phyloP scores from a whole-genome alignment of 441 rosid genomes.

The Populus trichocarpa region DNA sequence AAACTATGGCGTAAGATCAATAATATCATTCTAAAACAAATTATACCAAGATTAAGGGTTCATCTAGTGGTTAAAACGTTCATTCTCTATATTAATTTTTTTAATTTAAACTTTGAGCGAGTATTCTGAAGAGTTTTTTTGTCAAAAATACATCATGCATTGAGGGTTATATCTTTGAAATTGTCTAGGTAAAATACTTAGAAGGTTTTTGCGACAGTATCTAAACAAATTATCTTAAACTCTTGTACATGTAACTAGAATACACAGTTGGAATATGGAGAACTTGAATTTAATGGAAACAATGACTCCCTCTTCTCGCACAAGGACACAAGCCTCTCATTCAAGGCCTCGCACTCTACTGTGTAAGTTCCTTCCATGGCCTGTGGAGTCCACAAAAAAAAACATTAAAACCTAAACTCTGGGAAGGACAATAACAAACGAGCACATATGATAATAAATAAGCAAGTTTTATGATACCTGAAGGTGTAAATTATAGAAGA shows the following conservation, averaged over 20 bases:
- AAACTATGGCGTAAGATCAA: too few relatives aligned
- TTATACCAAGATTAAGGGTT: too few relatives aligned
- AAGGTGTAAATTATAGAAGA: conserved; percentile 52
- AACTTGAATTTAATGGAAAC: neutral
- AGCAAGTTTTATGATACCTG: conserved; percentile 23
- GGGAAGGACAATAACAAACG: neutral
- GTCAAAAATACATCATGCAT: too few relatives aligned
- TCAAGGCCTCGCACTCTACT: conserved; percentile 32
- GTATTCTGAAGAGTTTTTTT: too few relatives aligned
- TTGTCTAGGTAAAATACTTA: too few relatives aligned
- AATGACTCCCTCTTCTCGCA: conserved; percentile 19
- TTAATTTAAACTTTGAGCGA: too few relatives aligned
- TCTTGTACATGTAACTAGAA: neutral
- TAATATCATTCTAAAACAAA: too few relatives aligned
- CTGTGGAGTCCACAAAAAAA: conserved; percentile 10
- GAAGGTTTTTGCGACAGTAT: neutral
- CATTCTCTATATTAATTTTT: too few relatives aligned
- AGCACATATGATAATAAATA: neutral
- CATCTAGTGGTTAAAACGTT: too few relatives aligned
- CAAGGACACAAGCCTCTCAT: conserved; percentile 38
- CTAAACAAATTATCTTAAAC: neutral
- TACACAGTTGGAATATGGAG: too few relatives aligned
- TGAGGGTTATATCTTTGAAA: too few relatives aligned
- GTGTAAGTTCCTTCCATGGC: conserved; percentile 20
- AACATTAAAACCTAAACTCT: neutral